Evolutionary conservation across 495 filamentous ascomycete genomes (phyloP).

Genomic region (Podospora pseudoanserina): DNA sequence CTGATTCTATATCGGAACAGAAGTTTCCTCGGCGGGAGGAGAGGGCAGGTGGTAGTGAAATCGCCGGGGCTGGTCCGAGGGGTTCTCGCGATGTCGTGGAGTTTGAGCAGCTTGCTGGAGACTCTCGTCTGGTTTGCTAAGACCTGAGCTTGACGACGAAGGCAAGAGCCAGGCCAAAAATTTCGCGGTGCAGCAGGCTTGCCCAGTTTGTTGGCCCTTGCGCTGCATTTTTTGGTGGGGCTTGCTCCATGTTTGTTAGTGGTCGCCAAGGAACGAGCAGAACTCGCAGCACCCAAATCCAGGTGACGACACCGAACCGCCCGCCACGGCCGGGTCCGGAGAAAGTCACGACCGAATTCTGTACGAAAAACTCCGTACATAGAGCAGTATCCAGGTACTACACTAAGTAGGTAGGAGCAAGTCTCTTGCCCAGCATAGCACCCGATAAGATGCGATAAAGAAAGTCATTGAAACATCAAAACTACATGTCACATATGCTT

Average conservation of each 20-base stretch:
- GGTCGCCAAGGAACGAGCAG: not conserved
- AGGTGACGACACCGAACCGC: slow-evolving; percentile 4
- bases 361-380: not conserved
- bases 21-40: slow-evolving; percentile 8
- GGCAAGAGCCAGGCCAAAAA: slow-evolving; percentile 30
- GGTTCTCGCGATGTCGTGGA: slow-evolving; percentile 12
- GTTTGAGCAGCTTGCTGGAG: slow-evolving; percentile 13
- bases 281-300: too few relatives aligned
- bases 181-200: slow-evolving; percentile 26
- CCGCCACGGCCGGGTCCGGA: slow-evolving; percentile 13
- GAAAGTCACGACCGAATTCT: slow-evolving; percentile 16
- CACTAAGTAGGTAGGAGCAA: too few relatives aligned
- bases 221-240: not conserved
- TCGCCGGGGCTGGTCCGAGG: not conserved
- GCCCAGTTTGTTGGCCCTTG: slow-evolving; percentile 21
- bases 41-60: slow-evolving; percentile 11
- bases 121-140: slow-evolving; percentile 6
- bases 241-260: not conserved
- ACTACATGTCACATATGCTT: not conserved
- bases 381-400: too few relatives aligned
- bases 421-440: too few relatives aligned
- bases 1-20: not conserved
- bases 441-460: not conserved
- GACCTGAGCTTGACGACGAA: slow-evolving; percentile 16
- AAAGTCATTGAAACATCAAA: not conserved